Conservation (phyloP, 352 stramenopile genomes). For the Phytophthora crassamura region DNA sequence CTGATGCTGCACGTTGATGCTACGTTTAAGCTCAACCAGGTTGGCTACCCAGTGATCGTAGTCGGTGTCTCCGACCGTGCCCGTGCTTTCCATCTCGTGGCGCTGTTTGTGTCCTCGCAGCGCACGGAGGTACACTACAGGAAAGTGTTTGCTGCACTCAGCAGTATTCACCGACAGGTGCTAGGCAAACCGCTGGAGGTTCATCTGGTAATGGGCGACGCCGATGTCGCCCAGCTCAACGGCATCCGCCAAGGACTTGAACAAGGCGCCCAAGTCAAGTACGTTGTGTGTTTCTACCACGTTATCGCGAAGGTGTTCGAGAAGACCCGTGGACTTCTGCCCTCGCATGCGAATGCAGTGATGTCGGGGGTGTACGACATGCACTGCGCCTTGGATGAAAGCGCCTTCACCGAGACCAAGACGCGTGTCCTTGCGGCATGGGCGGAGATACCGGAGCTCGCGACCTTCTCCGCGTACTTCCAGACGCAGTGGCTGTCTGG, state of each 20-base stretch:
- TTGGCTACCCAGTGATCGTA: conserved; percentile 12
- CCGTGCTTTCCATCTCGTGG: conserved; percentile 22
- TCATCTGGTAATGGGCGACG: background rate
- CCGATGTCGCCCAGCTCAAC: background rate
- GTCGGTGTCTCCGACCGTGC: conserved; percentile 18
- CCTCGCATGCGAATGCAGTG: background rate
- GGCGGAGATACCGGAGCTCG: background rate
- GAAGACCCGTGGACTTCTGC: background rate
- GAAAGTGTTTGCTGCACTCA: background rate
- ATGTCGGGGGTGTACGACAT: conserved; percentile 2
- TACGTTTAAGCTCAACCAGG: conserved; percentile 26
- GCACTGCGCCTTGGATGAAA: background rate
- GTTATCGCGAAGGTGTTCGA: background rate
- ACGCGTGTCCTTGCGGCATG: background rate
- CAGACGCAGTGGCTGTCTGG: background rate
- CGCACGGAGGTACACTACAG: background rate
- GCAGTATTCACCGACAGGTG: background rate
- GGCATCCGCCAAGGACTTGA: background rate
- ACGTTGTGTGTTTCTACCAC: conserved; percentile 6
- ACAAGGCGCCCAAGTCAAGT: background rate
- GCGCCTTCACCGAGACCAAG: background rate
- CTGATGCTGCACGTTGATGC: conserved; percentile 23
- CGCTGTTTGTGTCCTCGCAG: conserved; percentile 11
- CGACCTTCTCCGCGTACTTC: background rate
- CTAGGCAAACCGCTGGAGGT: background rate